These are phyloP conservation scores for Aristolochia fimbriata DNA, from an alignment of 164 flowering plant species.

Conservation along the genomic window DNA sequence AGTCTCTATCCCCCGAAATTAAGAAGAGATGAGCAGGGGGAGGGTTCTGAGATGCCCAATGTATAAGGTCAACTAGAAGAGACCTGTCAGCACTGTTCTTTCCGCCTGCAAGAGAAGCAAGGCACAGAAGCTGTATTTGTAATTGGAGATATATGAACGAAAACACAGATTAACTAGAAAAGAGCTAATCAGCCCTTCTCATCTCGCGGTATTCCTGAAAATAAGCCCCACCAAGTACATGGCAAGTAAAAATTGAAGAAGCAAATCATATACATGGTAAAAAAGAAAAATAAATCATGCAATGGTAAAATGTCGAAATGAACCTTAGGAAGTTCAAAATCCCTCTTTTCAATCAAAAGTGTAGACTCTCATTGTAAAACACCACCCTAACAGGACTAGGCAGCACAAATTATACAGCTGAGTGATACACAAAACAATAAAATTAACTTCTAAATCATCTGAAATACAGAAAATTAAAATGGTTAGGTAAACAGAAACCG, in stretches of 20 bases:
- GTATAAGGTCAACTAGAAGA: conserved; percentile 60
- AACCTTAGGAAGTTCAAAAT: no score
- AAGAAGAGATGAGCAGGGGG: conserved; percentile 94
- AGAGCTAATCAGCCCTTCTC: neutral
- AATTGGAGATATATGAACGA: conserved; percentile 1
- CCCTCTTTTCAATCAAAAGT: no score
- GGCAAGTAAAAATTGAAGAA: neutral
- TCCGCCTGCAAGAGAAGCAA: conserved; percentile 43
- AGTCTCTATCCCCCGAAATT: conserved; percentile 76
- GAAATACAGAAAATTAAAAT: no score
- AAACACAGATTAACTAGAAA: neutral
- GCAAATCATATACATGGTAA: no score
- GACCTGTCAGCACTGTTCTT: conserved; percentile 85
- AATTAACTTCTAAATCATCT: no score
- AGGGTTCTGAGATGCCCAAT: conserved; percentile 86
- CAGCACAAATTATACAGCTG: no score
- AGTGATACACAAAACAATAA: no score
- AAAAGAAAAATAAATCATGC: no score
- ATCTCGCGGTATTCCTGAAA: neutral
- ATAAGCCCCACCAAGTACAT: neutral
- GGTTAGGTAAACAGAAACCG: no score
- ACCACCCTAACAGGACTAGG: no score
- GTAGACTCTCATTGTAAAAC: no score
- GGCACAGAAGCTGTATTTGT: conserved; percentile 1
- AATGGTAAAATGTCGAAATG: no score